These are phyloP conservation scores for Cotoneaster glaucophyllus DNA, from an alignment of 306 rosid species.

Conservation along the genomic window DNA sequence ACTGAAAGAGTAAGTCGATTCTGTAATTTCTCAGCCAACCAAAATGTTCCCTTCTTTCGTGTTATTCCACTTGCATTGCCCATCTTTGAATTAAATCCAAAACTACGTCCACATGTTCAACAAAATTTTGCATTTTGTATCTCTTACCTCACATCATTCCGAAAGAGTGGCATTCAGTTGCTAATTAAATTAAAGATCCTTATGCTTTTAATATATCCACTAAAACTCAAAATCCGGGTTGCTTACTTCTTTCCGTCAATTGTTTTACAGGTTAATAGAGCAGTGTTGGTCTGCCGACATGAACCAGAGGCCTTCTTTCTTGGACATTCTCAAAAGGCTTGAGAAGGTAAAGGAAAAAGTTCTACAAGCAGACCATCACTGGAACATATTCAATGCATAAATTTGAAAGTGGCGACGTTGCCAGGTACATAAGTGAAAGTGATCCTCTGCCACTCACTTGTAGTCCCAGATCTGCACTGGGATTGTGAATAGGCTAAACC, in stretches of 20 bases:
- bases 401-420: neutral
- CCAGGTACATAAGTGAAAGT: conserved; percentile 16
- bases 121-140: no score
- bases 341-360: conserved; percentile 63
- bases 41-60: neutral
- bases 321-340: conserved; percentile 76
- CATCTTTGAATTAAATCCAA: no score
- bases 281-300: conserved; percentile 70
- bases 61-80: neutral
- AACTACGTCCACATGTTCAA: neutral
- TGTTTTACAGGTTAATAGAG: conserved; percentile 53
- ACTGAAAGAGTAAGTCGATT: conserved; percentile 58
- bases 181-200: neutral
- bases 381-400: conserved; percentile 55
- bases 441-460: conserved; percentile 7
- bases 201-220: neutral
- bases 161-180: neutral
- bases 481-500: conserved; percentile 33
- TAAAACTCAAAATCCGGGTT: neutral
- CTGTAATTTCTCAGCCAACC: neutral
- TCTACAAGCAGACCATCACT: conserved; percentile 63
- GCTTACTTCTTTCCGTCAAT: conserved; percentile 7
- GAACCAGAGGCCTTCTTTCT: conserved; percentile 71
- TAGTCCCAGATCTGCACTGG: conserved; percentile 16
- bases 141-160: neutral